Percentiles rank a stretch among this genome's conserved stretches.
phyloP scores from a whole-genome alignment of 768 basidiomycete genomes.

The Xanthoconium stramineum region DNA sequence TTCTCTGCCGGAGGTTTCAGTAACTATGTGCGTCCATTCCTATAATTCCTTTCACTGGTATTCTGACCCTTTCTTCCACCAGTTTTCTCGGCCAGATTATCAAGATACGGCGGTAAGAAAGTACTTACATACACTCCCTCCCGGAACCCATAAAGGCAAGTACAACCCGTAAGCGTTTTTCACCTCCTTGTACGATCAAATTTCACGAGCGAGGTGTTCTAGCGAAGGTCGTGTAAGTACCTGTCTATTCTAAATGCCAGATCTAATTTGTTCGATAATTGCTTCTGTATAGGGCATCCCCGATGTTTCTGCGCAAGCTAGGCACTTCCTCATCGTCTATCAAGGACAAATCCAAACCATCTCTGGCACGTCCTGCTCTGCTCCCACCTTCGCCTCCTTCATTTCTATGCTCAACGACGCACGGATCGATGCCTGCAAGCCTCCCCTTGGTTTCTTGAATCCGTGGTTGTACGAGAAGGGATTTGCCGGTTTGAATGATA shows the following conservation, averaged over 20 bases:
- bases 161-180: constrained; percentile 50
- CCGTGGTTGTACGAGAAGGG: constrained; percentile 50
- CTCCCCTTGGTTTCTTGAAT: constrained; percentile 64
- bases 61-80: not conserved
- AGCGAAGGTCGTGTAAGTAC: constrained; percentile 54
- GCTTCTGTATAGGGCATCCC: constrained; percentile 44
- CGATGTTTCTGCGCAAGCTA: constrained; percentile 63
- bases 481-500: constrained; percentile 46
- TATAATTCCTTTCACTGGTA: not conserved
- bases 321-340: constrained; percentile 47
- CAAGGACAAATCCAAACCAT: constrained; percentile 37
- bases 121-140: constrained; percentile 45
- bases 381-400: constrained; percentile 63
- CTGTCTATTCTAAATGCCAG: too few relatives aligned
- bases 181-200: not conserved
- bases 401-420: constrained; percentile 66
- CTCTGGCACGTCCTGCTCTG: constrained; percentile 63
- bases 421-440: constrained; percentile 40
- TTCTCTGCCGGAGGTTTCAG: constrained; percentile 80
- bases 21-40: constrained; percentile 44
- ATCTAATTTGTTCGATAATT: not conserved
- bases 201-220: not conserved
- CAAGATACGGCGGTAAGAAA: constrained; percentile 43
- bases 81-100: constrained; percentile 56
- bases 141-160: constrained; percentile 52